phyloP scores from a whole-genome alignment of 1,139 yeast species.

The Wickerhamiella infanticola region DNA sequence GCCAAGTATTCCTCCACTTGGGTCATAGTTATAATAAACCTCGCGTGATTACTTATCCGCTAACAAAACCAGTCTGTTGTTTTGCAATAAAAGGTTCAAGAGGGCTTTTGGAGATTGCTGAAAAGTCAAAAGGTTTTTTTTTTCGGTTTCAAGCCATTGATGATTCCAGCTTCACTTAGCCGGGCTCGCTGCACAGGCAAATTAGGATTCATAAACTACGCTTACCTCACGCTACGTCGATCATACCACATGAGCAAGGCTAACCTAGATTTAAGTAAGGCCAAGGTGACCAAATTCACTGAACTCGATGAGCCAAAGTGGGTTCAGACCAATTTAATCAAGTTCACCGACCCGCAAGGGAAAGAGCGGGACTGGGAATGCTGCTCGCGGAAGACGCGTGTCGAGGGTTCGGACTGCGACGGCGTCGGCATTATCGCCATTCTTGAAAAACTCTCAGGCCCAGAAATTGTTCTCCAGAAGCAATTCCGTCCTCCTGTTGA shows the following conservation, averaged over 20 bases:
- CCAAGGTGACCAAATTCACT: conserved; percentile 22
- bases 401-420: conserved; percentile 49
- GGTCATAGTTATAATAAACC: conserved; percentile 1
- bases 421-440: conserved; percentile 70
- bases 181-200: background rate
- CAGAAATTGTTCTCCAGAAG: conserved; percentile 58
- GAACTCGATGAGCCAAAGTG: conserved; percentile 35
- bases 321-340: conserved; percentile 40
- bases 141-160: no score
- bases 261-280: conserved; percentile 14
- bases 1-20: conserved; percentile 12
- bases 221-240: background rate
- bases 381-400: conserved; percentile 72
- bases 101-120: no score
- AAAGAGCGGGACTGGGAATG: conserved; percentile 68
- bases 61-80: no score
- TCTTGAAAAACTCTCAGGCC: conserved; percentile 35
- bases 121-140: no score
- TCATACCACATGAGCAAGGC: background rate
- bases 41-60: background rate
- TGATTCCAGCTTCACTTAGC: no score
- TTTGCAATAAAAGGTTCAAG: no score
- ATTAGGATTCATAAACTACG: background rate
- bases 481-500: conserved; percentile 88
- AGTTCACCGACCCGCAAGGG: conserved; percentile 52